Conservation (phyloP, 768 basidiomycete species). For the Butyriboletus loyo region DNA sequence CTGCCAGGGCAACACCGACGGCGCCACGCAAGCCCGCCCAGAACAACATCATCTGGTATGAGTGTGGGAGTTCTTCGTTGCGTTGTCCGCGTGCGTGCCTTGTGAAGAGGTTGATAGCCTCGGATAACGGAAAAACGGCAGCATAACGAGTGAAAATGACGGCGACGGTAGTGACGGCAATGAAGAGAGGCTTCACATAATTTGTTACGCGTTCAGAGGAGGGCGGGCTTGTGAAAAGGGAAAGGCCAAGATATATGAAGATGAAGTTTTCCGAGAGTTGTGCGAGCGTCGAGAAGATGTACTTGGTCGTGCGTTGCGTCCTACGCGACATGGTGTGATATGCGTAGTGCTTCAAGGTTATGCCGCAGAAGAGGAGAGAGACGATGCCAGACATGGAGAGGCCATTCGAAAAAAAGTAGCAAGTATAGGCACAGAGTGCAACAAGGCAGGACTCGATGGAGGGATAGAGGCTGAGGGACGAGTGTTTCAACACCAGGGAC, state of each 20-base stretch:
- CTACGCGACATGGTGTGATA: slow-evolving; percentile 98
- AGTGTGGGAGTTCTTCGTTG: slow-evolving; percentile 89
- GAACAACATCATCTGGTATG: slow-evolving; percentile 99
- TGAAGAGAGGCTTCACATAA: slow-evolving; percentile 95
- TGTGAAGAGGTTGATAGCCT: slow-evolving; percentile 92
- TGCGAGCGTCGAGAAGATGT: slow-evolving; percentile 92
- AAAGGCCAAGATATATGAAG: slow-evolving; percentile 97
- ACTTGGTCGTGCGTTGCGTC: slow-evolving; percentile 92
- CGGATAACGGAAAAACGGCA: slow-evolving; percentile 93
- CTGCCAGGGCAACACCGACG: slow-evolving; percentile 95
- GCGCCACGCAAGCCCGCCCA: slow-evolving; percentile 98
- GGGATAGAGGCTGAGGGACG: slow-evolving; percentile 81
- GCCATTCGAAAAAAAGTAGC: slow-evolving; percentile 99
- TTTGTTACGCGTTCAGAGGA: slow-evolving; percentile 70
- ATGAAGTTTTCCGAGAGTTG: slow-evolving; percentile 98
- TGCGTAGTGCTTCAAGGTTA: slow-evolving; percentile 99
- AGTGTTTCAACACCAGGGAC: slow-evolving; percentile 93
- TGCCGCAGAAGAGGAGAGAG: slow-evolving; percentile 96
- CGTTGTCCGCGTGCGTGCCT: slow-evolving; percentile 81
- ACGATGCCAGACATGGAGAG: slow-evolving; percentile 95
- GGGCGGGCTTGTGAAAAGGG: slow-evolving; percentile 89
- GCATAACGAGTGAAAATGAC: slow-evolving; percentile 94
- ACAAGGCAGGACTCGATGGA: slow-evolving; percentile 97
- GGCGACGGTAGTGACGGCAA: slow-evolving; percentile 84
- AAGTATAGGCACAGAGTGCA: slow-evolving; percentile 90